Conservation (phyloP, 164 flowering plant species). For the Protea cynaroides region DNA sequence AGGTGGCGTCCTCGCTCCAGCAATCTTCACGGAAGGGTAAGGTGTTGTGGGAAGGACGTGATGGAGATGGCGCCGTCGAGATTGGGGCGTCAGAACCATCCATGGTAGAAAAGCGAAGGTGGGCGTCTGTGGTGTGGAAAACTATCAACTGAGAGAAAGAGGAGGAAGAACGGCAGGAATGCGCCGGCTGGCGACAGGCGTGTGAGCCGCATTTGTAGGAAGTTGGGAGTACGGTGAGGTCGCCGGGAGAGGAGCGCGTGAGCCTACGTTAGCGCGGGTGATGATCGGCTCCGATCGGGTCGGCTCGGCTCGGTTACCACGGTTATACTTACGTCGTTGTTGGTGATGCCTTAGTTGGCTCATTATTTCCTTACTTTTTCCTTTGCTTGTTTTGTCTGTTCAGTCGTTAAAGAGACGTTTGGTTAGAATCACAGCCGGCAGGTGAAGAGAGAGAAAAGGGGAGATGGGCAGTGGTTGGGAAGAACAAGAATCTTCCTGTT, state of each 20-base stretch:
- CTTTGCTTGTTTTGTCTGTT: no score
- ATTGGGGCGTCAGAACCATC: slow-evolving; percentile 14
- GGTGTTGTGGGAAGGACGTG: slow-evolving; percentile 8
- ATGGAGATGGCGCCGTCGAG: neutral
- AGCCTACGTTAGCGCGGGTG: slow-evolving; percentile 21
- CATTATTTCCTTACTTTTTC: neutral
- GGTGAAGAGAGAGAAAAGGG: no score
- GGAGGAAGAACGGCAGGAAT: slow-evolving; percentile 13
- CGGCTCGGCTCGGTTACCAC: slow-evolving; percentile 24
- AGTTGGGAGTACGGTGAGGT: slow-evolving; percentile 17
- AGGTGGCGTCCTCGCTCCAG: slow-evolving; percentile 85
- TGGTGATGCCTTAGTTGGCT: neutral
- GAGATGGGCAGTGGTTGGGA: no score
- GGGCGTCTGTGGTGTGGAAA: neutral
- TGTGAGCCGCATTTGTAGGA: slow-evolving; percentile 27
- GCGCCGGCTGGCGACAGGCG: slow-evolving; percentile 28
- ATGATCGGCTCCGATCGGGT: slow-evolving; percentile 14
- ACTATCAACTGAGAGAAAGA: no score
- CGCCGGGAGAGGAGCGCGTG: slow-evolving; percentile 32
- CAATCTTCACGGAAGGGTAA: slow-evolving; percentile 77
- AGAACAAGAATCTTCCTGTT: no score
- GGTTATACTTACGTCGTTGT: neutral
- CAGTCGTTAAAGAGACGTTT: neutral
- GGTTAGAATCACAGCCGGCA: no score
- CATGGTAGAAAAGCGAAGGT: neutral